Conservation (phyloP, 2,329 filamentous ascomycete species). For the Verticillium nonalfalfae region DNA sequence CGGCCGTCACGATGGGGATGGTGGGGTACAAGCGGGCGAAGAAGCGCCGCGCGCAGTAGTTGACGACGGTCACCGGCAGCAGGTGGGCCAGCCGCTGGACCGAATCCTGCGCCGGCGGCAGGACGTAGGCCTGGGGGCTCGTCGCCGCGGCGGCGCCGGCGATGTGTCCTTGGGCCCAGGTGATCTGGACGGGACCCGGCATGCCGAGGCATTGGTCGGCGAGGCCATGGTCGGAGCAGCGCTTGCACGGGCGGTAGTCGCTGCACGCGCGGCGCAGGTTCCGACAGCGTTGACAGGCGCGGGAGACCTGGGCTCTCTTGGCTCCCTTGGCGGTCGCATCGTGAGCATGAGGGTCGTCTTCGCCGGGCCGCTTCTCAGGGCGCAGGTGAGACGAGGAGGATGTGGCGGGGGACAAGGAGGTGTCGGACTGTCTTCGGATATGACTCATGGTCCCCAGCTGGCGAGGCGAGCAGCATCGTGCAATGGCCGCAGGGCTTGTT, state of each 20-base stretch:
- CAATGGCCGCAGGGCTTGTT: background rate
- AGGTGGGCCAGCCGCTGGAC: conserved; percentile 24
- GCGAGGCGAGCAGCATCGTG: background rate
- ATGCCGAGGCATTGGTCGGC: conserved; percentile 26
- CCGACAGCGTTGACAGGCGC: conserved; percentile 36
- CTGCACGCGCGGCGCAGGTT: conserved; percentile 35
- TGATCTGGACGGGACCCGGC: conserved; percentile 9
- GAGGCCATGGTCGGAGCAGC: conserved; percentile 34
- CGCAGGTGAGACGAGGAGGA: background rate
- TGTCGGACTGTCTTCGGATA: background rate
- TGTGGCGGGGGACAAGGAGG: background rate
- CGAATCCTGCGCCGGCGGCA: conserved; percentile 13
- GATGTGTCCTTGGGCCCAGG: conserved; percentile 12
- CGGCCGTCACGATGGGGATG: conserved; percentile 33
- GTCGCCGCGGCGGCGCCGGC: background rate
- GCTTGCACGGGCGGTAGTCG: conserved; percentile 34
- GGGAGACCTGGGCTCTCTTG: conserved; percentile 34
- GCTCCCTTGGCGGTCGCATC: conserved; percentile 4
- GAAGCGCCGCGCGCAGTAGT: conserved; percentile 31
- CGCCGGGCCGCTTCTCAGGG: background rate
- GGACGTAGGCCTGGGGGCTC: conserved; percentile 12
- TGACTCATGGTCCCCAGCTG: background rate
- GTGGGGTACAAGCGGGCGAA: conserved; percentile 32
- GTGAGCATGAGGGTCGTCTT: background rate
- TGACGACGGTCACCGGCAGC: conserved; percentile 24